Evolutionary conservation across 2,329 filamentous ascomycete species (phyloP).

Genomic region (Periconia sp.): DNA sequence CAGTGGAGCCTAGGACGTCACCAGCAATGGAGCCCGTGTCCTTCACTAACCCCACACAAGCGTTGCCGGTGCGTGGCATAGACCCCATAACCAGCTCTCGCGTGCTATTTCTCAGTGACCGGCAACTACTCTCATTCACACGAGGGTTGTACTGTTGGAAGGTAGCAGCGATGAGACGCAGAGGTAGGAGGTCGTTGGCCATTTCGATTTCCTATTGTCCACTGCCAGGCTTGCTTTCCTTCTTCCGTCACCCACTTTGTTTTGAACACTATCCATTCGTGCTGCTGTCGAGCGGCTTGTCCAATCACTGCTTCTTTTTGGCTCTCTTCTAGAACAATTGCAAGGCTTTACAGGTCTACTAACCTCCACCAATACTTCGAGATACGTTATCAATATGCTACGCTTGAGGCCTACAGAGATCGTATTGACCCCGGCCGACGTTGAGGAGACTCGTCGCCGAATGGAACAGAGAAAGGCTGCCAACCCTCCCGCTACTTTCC

Average conservation of each 20-base stretch:
- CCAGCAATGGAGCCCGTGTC: no score
- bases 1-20: no score
- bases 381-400: slow-evolving; percentile 41
- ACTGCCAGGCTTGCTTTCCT: neutral
- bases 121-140: slow-evolving; percentile 1
- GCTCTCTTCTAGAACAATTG: slow-evolving; percentile 10
- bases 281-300: no score
- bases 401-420: slow-evolving; percentile 45
- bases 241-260: neutral
- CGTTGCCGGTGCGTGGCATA: no score
- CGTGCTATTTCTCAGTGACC: neutral
- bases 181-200: slow-evolving; percentile 6
- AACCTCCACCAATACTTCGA: no score
- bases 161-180: slow-evolving; percentile 9
- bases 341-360: no score
- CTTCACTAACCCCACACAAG: no score
- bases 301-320: slow-evolving; percentile 15
- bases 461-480: slow-evolving; percentile 33
- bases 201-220: slow-evolving; percentile 5
- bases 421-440: slow-evolving; percentile 41
- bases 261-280: no score
- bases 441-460: slow-evolving; percentile 41
- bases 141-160: neutral
- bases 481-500: slow-evolving; percentile 4
- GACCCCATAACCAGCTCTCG: no score